Conservation (phyloP, 2,329 filamentous ascomycete species). For the Aspergillus hortae region DNA sequence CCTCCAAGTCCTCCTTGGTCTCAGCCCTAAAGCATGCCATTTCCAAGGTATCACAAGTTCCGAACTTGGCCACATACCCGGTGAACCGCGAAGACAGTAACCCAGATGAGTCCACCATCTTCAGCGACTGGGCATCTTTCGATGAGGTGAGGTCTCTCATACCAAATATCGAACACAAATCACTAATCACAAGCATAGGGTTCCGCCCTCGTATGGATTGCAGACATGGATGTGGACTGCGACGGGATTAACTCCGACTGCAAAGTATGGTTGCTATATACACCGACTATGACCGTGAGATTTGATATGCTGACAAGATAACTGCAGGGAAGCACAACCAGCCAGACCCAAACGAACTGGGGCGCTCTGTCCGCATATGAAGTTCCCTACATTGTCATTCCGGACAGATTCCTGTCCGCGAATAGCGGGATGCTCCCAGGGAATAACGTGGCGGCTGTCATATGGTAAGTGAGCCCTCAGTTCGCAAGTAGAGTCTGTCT, state of each 20-base stretch:
- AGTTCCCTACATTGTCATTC: conserved; percentile 30
- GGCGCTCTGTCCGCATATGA: conserved; percentile 30
- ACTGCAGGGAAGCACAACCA: conserved; percentile 26
- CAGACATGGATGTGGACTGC: conserved; percentile 34
- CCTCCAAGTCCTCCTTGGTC: no score
- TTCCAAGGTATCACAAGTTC: not conserved
- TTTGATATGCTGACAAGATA: not conserved
- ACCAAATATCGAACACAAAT: not conserved
- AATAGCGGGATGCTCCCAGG: conserved; percentile 19
- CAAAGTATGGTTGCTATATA: conserved; percentile 11
- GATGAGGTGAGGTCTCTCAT: not conserved
- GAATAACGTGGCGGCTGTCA: conserved; percentile 29
- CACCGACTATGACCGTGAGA: no score
- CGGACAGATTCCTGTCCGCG: conserved; percentile 21
- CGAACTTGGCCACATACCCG: not conserved
- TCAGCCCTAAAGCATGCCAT: not conserved
- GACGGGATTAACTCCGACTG: conserved; percentile 28
- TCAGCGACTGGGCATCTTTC: conserved; percentile 2
- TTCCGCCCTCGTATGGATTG: conserved; percentile 25
- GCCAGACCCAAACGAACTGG: conserved; percentile 24
- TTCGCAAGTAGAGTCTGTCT: not conserved
- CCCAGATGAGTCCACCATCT: conserved; percentile 2
- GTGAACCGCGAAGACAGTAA: not conserved
- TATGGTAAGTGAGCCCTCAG: conserved; percentile 18
- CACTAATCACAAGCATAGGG: conserved; percentile 15